These are phyloP conservation scores for Dovyalis caffra DNA, from an alignment of 345 rosid species.

Conservation along the genomic window DNA sequence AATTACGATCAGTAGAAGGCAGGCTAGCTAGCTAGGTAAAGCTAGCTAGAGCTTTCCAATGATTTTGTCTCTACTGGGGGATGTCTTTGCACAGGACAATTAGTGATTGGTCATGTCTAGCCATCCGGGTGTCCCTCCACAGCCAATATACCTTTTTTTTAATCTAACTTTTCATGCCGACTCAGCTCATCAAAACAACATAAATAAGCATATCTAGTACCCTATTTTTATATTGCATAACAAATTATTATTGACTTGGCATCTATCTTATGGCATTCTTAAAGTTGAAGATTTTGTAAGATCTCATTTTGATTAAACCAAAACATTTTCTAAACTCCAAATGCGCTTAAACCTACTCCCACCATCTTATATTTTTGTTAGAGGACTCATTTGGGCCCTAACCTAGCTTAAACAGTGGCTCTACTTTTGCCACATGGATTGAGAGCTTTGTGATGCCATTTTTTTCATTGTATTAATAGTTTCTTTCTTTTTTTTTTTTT, in stretches of 20 bases:
- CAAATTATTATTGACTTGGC: neutral
- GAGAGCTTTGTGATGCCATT: no score
- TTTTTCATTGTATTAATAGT: no score
- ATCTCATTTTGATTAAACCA: slow-evolving; percentile 20
- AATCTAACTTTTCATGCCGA: no score
- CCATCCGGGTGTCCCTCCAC: neutral
- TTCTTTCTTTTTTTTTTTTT: no score
- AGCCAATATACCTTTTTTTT: no score
- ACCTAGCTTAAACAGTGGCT: neutral
- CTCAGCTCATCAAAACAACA: neutral
- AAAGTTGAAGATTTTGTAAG: slow-evolving; percentile 18
- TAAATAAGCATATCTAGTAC: neutral
- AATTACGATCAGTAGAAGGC: no score
- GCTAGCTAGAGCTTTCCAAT: no score
- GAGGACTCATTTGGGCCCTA: neutral
- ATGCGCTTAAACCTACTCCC: slow-evolving; percentile 13
- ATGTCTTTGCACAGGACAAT: no score
- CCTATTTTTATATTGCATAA: neutral
- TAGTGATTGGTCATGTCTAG: neutral
- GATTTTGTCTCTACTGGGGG: no score
- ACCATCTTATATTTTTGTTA: neutral
- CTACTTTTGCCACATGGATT: neutral
- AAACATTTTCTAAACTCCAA: neutral
- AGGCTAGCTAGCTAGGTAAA: no score
- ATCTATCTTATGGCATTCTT: neutral